Evolutionary conservation across 495 filamentous ascomycete genomes (phyloP).

Genomic region (Aspergillus heteromorphus): DNA sequence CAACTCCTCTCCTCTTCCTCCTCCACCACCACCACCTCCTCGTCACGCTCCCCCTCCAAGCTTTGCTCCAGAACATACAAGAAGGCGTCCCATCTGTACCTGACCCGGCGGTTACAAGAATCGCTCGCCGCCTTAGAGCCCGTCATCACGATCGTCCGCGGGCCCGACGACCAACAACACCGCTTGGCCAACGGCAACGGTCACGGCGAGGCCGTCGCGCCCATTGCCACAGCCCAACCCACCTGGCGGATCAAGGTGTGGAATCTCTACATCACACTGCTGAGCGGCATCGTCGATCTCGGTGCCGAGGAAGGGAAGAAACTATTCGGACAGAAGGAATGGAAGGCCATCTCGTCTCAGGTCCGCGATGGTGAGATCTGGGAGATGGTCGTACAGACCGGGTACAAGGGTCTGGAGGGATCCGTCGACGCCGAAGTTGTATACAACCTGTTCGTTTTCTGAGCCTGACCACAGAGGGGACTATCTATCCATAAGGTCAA

Average conservation of each 20-base stretch:
- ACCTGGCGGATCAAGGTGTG: slow-evolving; percentile 88
- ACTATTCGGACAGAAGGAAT: slow-evolving; percentile 76
- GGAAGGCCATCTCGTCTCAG: slow-evolving; percentile 71
- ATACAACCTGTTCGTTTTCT: slow-evolving; percentile 80
- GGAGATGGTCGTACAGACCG: slow-evolving; percentile 82
- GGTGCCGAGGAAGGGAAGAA: slow-evolving; percentile 85
- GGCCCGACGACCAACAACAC: slow-evolving; percentile 30
- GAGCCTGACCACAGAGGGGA: too few species aligned
- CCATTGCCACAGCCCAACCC: slow-evolving; percentile 65
- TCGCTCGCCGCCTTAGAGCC: slow-evolving; percentile 77
- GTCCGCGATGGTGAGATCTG: slow-evolving; percentile 83
- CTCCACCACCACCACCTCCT: slow-evolving; percentile 44
- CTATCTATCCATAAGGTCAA: neutral
- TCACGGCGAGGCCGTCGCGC: slow-evolving; percentile 42
- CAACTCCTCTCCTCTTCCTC: slow-evolving; percentile 42
- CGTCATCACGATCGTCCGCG: slow-evolving; percentile 51
- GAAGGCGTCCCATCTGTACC: slow-evolving; percentile 82
- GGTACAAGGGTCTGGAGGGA: slow-evolving; percentile 80
- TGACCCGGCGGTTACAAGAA: slow-evolving; percentile 87
- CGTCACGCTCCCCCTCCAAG: slow-evolving; percentile 55
- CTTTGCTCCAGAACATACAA: slow-evolving; percentile 63
- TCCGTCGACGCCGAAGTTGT: slow-evolving; percentile 93
- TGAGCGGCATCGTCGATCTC: slow-evolving; percentile 85
- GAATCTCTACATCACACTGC: slow-evolving; percentile 90
- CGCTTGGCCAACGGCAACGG: slow-evolving; percentile 34